Evolutionary conservation across 2,329 filamentous ascomycete genomes (phyloP).

Genomic region (Aspergillus unguis): DNA sequence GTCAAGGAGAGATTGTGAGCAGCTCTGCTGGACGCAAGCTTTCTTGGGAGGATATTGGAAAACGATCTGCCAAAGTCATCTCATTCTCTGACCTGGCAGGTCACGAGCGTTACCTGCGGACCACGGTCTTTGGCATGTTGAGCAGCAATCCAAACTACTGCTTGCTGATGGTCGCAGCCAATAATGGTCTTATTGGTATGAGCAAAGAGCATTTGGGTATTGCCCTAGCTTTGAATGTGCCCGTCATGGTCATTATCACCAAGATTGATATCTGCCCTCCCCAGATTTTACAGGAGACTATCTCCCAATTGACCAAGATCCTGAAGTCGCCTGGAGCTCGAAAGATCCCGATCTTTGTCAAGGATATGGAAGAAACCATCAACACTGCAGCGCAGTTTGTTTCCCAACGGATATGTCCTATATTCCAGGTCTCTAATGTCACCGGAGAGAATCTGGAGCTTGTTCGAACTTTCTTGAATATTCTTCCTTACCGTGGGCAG

Average conservation of each 20-base stretch:
- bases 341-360: conserved; percentile 96
- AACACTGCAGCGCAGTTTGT: conserved; percentile 96
- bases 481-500: conserved; percentile 88
- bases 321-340: conserved; percentile 88
- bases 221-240: conserved; percentile 88
- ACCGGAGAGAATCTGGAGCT: conserved; percentile 88
- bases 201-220: conserved; percentile 97
- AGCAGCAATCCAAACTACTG: conserved; percentile 97
- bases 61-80: conserved; percentile 91
- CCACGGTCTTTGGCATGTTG: conserved; percentile 91
- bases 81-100: conserved; percentile 93
- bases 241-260: conserved; percentile 95
- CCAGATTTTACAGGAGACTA: conserved; percentile 89
- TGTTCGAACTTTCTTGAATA: conserved; percentile 89
- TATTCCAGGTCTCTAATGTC: conserved; percentile 98
- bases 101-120: conserved; percentile 91
- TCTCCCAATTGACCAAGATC: conserved; percentile 86
- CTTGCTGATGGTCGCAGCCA: conserved; percentile 95
- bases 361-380: conserved; percentile 83
- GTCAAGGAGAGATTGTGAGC: conserved; percentile 73
- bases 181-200: conserved; percentile 96
- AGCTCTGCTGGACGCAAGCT: conserved; percentile 81
- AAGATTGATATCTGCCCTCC: conserved; percentile 98
- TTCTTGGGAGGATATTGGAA: conserved; percentile 97
- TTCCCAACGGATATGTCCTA: conserved; percentile 88